Conservation (phyloP, 164 flowering plant species). For the Taxillus chinensis region DNA sequence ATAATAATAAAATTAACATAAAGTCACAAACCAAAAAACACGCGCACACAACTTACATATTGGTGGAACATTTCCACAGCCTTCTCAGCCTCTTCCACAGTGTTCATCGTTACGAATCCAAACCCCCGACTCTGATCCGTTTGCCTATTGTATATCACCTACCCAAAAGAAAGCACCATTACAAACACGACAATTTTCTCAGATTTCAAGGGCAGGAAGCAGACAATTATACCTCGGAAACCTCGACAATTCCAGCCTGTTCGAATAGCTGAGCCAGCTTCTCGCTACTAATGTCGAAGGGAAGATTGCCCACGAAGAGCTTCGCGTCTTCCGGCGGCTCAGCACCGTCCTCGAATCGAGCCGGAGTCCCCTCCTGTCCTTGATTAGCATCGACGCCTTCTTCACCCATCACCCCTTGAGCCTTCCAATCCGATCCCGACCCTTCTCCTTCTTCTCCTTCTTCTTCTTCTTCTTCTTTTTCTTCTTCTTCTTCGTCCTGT, state of each 20-base stretch:
- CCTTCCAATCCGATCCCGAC: not conserved
- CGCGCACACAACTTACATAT: not conserved
- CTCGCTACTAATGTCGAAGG: not conserved
- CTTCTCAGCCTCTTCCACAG: conserved; percentile 1
- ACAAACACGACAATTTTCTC: not conserved
- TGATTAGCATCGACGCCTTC: not conserved
- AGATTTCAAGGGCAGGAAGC: no score
- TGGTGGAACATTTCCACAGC: conserved; percentile 1
- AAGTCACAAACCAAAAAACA: no score
- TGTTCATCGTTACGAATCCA: conserved; percentile 4
- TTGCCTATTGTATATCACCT: conserved; percentile 4
- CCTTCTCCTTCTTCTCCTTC: not conserved
- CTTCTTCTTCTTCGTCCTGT: not conserved
- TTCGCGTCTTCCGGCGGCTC: not conserved
- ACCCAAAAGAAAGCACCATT: not conserved
- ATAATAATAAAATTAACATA: no score
- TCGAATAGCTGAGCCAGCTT: not conserved
- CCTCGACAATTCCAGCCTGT: not conserved
- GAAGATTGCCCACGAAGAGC: not conserved
- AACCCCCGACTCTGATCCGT: conserved; percentile 2
- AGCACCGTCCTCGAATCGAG: not conserved
- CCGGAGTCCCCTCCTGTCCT: not conserved
- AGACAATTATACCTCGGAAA: not conserved
- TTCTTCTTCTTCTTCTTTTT: not conserved
- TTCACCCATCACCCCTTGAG: no score